Conservation (phyloP, 495 filamentous ascomycete species). For the Aspergillus taichungensis region DNA sequence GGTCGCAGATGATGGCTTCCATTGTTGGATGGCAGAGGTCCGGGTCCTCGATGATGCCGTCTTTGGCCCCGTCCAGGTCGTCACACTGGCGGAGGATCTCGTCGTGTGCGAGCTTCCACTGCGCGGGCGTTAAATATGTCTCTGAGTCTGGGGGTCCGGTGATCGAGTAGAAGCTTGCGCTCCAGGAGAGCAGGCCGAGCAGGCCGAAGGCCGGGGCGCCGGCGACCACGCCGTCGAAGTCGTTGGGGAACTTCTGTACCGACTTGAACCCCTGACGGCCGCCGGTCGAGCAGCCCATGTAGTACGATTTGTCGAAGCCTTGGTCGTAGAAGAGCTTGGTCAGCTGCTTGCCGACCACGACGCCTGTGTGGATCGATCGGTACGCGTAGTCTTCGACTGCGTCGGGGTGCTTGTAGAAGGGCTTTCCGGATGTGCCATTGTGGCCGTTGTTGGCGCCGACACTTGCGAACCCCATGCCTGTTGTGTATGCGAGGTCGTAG, state of each 20-base stretch:
- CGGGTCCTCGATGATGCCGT: conserved; percentile 57
- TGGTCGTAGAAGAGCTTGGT: conserved; percentile 39
- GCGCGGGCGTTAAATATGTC: conserved; percentile 41
- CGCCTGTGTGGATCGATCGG: conserved; percentile 41
- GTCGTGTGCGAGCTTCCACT: conserved; percentile 44
- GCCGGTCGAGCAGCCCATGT: conserved; percentile 48
- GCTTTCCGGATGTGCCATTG: conserved; percentile 41
- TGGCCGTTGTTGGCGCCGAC: conserved; percentile 52
- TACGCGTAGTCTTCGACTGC: conserved; percentile 43
- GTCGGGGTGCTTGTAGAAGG: conserved; percentile 43
- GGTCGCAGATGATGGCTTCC: conserved; percentile 43
- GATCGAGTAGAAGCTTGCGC: conserved; percentile 42
- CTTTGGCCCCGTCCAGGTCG: conserved; percentile 49
- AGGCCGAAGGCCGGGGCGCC: conserved; percentile 47
- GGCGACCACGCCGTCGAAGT: conserved; percentile 60
- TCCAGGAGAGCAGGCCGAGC: conserved; percentile 44
- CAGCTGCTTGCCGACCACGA: conserved; percentile 42
- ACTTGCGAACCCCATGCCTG: conserved; percentile 43
- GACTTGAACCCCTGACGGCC: conserved; percentile 46
- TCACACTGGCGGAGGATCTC: conserved; percentile 62
- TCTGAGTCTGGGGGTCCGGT: conserved; percentile 36
- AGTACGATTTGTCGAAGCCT: conserved; percentile 41
- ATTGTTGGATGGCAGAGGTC: conserved; percentile 48
- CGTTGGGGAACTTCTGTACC: conserved; percentile 40
- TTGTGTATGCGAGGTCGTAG: conserved; percentile 33